Base-by-base conservation (phyloP, 1,139 yeast genomes). In the Zygoascus meyerae region DNA sequence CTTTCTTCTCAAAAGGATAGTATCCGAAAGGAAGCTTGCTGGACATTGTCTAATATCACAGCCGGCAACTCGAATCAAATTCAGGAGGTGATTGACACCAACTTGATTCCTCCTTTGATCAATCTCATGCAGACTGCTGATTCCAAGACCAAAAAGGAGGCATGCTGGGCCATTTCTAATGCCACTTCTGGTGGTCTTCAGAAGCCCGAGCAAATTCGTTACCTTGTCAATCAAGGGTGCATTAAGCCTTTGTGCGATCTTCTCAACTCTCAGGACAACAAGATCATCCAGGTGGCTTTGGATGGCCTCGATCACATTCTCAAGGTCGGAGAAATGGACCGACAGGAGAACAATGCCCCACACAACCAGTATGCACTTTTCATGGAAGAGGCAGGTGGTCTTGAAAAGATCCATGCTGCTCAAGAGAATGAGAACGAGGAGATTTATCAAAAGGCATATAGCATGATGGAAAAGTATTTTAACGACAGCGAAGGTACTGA, bases 81-180 rank as follows among this genome's bases (percentile, higher is more conserved):
- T 61, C 97, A 92, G 71, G 92, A 97, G 4, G 97, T 92, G 46
- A 89, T 92, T 61, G 96, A 90, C 65, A 83, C 92, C 54, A 92
- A 92, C 71, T 76, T 92, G 65, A 82, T 92, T 56, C 98, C 98
- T 40, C 96, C 92, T 54, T 80, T 94, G 55, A 83, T 92, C 61
- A 82, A 89, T 66, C 74, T 92, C 59, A 75, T 92, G 63, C 70
- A 76, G 40, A 75, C 78, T 49, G 97, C 95, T 53, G 98, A 92
- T 63, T 90, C 87, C 73, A 89, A 87, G 72, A 92, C 97, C 38
- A 86, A 87, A 67, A 92, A 92, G 70, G 98, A 92, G 72, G 98
- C 98, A 9, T 90, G 98, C 74, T 92, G 98, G 98, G 98, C 97
- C 33, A 85, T 92, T 58, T 89, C 97, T 32, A 92, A 92, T 66